A percentile compares a stretch with the other conserved stretches of the same genome.
These are phyloP conservation scores for Globisporangium okanoganense DNA, from an alignment of 352 stramenopile species.

Conservation along the genomic window DNA sequence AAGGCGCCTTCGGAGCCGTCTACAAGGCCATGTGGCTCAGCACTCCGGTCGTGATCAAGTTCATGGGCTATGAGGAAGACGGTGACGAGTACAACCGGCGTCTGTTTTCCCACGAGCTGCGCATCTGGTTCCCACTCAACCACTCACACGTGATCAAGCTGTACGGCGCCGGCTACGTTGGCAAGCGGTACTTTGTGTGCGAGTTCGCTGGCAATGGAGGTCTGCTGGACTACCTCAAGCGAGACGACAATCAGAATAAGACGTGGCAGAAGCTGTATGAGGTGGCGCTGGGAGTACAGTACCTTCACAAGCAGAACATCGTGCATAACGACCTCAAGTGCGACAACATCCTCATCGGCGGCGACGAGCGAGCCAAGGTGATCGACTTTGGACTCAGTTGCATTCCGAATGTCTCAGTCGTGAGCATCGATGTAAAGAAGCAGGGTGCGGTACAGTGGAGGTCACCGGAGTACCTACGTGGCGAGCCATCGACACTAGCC, in stretches of 20 bases:
- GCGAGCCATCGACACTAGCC: too few species aligned
- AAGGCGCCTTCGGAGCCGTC: slow-evolving; percentile 20
- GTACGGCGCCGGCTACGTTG: slow-evolving; percentile 22
- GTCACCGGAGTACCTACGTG: neutral
- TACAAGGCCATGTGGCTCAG: slow-evolving; percentile 18
- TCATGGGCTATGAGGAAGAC: slow-evolving; percentile 14
- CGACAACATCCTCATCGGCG: slow-evolving; percentile 12
- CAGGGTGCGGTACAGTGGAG: neutral
- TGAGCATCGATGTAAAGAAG: neutral
- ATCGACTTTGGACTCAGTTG: neutral
- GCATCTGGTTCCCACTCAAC: slow-evolving; percentile 18
- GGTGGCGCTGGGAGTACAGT: slow-evolving; percentile 31
- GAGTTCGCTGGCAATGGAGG: slow-evolving; percentile 16
- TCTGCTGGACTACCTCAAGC: slow-evolving; percentile 1
- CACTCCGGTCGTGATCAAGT: slow-evolving; percentile 8
- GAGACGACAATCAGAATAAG: neutral
- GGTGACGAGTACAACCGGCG: neutral
- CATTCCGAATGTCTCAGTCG: neutral
- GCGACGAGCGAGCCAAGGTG: neutral
- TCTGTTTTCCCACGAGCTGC: slow-evolving; percentile 15
- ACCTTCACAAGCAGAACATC: slow-evolving; percentile 41
- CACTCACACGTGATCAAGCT: slow-evolving; percentile 22
- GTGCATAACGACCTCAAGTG: slow-evolving; percentile 50
- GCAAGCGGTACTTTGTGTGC: slow-evolving; percentile 21
- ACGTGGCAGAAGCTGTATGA: slow-evolving; percentile 18